Evolutionary conservation across 345 rosid genomes (phyloP), one percentile per base, ranked within the genome.

Genomic region (Populus tremula): DNA sequence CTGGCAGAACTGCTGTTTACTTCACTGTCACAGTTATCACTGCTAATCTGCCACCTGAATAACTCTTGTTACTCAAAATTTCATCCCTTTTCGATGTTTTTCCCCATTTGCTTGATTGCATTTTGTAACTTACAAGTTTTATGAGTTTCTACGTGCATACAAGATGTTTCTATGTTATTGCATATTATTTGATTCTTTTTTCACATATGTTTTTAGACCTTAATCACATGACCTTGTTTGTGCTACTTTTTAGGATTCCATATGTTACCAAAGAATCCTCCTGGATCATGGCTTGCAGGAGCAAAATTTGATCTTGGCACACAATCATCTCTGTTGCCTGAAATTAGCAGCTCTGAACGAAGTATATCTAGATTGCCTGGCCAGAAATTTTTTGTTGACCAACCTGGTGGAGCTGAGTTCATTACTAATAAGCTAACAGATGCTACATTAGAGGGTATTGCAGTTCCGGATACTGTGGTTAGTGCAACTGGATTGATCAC

Each of bases 161-260:
- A 29, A 8, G 53, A 12, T 41, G 16, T 7, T 54, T 62, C 45
- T 54, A 13, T 67, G 14, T 71, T 12, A 2, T 31, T 7, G 5
- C 23, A 21, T 67, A 13, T 29, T 23, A 5, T 33, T 66, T 76
- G 25, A 35, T 54, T 33, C 5, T 75, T 23, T 49, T 33, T 6
- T 1, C 13, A 12, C 0, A 13, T 49, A 23, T 12, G 11, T 69
- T 59, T 54, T 25, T 68, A 31, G 6, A 11, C 54, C 67, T 68
- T 56, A 53, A 36, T 20, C 36, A 69, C 43, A 53, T 12, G 25
- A 62, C 35, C 13, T 23, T 13, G 38, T 72, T 49, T 72, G 31
- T 77, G 20, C 21, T 65, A 69, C 70, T 65, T 88, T 74, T 74
- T 82, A 87, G 92, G 79, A 74, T 71, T 82, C 67, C 77, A 85